Evolutionary conservation across 495 filamentous ascomycete genomes (phyloP), one percentile per base, ranked within the genome.

Genomic region (Penicillium ucsense): DNA sequence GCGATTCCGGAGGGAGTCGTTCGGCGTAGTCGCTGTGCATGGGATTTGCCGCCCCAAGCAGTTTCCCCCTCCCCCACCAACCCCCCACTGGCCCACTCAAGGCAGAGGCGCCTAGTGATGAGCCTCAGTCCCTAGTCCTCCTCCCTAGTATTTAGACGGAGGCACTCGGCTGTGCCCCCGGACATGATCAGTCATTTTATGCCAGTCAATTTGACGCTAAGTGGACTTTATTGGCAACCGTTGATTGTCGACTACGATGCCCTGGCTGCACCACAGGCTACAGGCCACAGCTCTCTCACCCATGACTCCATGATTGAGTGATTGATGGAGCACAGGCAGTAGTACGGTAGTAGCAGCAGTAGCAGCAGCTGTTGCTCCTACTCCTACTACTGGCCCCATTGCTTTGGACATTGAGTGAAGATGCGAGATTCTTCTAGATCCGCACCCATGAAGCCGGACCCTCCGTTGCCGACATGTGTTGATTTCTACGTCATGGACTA

Each of bases 1-100:
- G 20, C 20, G 20, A 2, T 20, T 20, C 20, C 20, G 20, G 20
- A 20, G 20, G 20, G 20, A 20, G 20, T 20, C 30, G 49, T 56
- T 60, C 47, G 60, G 49, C 43, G 52, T 59, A 57, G 48, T 60
- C 56, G 54, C 57, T 56, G 48, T 50, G 54, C 52, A 51, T 20
- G 20, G 20, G 20, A 20, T 20, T 70, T 66, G 64, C 56, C 64
- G 64, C 66, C 58, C 51, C 51, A 43, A 49, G 43, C 47, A 41
- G 40, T 49, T 58, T 50, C 51, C 51, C 55, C 54, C 38, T 34
- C 43, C 45, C 45, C 39, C 55, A n/a, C n/a, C 51, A 45, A n/a
- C n/a, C 46, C 38, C 53, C 47, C 49, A 60, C 49, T 60, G 41
- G 39, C 49, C 50, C 41, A 52, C 43, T 52, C 38, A 45, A 47